phyloP scores from a whole-genome alignment of 495 filamentous ascomycete species.

The Talaromyces liani region DNA sequence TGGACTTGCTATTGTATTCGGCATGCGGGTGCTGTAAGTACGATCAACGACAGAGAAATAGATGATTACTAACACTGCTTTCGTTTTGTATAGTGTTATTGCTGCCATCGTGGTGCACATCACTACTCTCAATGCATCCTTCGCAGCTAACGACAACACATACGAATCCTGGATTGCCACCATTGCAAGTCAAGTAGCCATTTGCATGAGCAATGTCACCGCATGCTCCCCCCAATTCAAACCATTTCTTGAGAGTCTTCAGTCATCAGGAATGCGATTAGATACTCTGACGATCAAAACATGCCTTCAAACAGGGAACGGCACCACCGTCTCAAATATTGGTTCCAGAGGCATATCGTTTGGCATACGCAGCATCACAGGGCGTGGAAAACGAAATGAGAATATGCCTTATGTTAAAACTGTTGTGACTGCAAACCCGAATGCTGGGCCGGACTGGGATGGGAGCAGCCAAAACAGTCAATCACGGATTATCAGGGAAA shows the following conservation, averaged over 20 bases:
- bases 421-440: background rate
- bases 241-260: constrained; percentile 36
- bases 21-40: constrained; percentile 29
- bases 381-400: background rate
- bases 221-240: constrained; percentile 40
- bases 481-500: constrained; percentile 6
- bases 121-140: constrained; percentile 15
- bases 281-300: constrained; percentile 16
- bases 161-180: constrained; percentile 21
- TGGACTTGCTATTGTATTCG: constrained; percentile 24
- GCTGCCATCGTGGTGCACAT: constrained; percentile 27
- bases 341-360: background rate
- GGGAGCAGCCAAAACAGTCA: constrained; percentile 21
- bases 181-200: constrained; percentile 27
- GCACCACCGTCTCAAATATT: background rate
- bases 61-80: background rate
- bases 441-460: constrained; percentile 20
- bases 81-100: constrained; percentile 18
- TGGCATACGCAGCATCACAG: constrained; percentile 1
- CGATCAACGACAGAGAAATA: background rate
- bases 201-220: constrained; percentile 32
- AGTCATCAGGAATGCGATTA: constrained; percentile 32
- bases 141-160: constrained; percentile 14
- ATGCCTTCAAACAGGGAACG: background rate
- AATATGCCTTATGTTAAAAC: background rate